Conservation (phyloP, 371 early-diverging fungal genomes). For the Syncephalis plumigaleata region DNA sequence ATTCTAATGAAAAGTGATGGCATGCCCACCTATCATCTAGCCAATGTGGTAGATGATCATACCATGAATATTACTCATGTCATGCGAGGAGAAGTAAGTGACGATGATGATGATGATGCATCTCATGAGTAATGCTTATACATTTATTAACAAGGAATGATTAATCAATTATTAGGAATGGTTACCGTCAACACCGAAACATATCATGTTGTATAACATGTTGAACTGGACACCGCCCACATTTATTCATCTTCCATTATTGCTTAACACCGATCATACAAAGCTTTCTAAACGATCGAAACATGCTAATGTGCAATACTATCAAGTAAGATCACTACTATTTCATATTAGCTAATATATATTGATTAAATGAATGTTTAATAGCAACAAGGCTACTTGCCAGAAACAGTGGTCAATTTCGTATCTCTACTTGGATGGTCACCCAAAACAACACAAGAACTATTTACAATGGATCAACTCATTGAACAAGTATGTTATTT, state of each 20-base stretch:
- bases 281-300: slow-evolving; percentile 77
- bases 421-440: slow-evolving; percentile 79
- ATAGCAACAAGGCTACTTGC: slow-evolving; percentile 63
- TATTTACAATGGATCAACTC: slow-evolving; percentile 45
- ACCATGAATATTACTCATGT: slow-evolving; percentile 84
- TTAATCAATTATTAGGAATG: slow-evolving; percentile 41
- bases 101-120: too few species aligned
- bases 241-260: slow-evolving; percentile 79
- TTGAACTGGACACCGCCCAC: slow-evolving; percentile 63
- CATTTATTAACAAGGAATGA: not conserved
- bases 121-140: not conserved
- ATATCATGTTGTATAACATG: slow-evolving; percentile 62
- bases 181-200: slow-evolving; percentile 86
- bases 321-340: slow-evolving; percentile 13
- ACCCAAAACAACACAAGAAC: slow-evolving; percentile 31
- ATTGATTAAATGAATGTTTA: slow-evolving; percentile 1
- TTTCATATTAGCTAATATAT: not conserved
- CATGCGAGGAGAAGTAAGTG: slow-evolving; percentile 64
- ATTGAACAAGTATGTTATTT: slow-evolving; percentile 26
- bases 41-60: slow-evolving; percentile 90
- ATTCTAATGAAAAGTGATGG: slow-evolving; percentile 87
- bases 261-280: slow-evolving; percentile 62
- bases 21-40: slow-evolving; percentile 86
- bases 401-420: slow-evolving; percentile 77
- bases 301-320: slow-evolving; percentile 58